Conservation (phyloP, 805 yeast genomes). For the Jamesozyma gamospora region DNA sequence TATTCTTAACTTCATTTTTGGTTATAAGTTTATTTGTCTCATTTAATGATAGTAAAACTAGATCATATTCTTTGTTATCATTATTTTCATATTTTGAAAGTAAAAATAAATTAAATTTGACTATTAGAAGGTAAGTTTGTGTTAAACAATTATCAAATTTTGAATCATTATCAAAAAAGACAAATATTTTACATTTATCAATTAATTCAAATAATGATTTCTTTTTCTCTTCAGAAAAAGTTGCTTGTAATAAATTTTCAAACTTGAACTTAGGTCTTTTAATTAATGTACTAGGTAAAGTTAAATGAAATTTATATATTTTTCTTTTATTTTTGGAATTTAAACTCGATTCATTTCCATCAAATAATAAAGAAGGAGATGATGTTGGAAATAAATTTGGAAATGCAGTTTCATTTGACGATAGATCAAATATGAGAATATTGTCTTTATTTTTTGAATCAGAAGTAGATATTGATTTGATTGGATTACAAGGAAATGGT, state of each 20-base stretch:
- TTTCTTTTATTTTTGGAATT: slow-evolving; percentile 4
- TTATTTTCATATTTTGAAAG: background rate
- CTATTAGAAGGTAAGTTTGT: slow-evolving; percentile 18
- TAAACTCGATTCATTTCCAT: background rate
- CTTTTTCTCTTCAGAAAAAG: slow-evolving; percentile 14
- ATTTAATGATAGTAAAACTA: slow-evolving; percentile 3
- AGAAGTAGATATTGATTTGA: background rate
- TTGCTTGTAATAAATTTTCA: slow-evolving; percentile 18
- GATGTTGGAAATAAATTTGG: slow-evolving; percentile 5
- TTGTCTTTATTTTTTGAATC: slow-evolving; percentile 2
- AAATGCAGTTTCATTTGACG: slow-evolving; percentile 15
- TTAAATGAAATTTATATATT: slow-evolving; percentile 19
- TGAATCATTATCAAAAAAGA: slow-evolving; percentile 23
- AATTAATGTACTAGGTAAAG: slow-evolving; percentile 26
- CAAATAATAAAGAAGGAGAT: slow-evolving; percentile 5
- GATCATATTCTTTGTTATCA: too few relatives aligned
- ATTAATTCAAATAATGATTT: slow-evolving; percentile 13
- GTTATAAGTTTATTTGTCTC: background rate
- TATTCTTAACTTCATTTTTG: background rate
- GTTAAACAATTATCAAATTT: slow-evolving; percentile 14
- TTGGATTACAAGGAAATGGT: background rate
- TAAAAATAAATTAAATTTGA: slow-evolving; percentile 12
- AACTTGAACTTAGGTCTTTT: slow-evolving; percentile 25
- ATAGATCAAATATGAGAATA: slow-evolving; percentile 16
- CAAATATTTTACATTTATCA: slow-evolving; percentile 9